phyloP scores from a whole-genome alignment of 2,329 filamentous ascomycete genomes.

The Cryphonectria nitschkei region DNA sequence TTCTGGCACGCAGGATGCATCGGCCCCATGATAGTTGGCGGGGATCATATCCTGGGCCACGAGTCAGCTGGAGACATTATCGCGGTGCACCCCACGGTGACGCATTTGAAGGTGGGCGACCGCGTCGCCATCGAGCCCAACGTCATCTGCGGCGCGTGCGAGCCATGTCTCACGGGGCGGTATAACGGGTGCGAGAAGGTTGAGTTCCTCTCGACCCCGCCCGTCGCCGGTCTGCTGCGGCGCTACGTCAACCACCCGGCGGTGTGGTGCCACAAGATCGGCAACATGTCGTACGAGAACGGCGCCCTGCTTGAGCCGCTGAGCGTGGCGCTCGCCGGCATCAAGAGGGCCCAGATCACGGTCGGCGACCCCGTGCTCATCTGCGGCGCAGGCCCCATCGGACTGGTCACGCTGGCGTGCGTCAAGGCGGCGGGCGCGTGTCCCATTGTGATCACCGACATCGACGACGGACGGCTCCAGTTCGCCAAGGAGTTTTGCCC shows the following conservation, averaged over 20 bases:
- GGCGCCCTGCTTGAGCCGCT: conserved; percentile 90
- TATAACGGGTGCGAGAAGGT: conserved; percentile 95
- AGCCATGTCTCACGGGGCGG: conserved; percentile 86
- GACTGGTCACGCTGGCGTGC: conserved; percentile 85
- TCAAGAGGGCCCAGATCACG: conserved; percentile 79
- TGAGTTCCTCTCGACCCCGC: conserved; percentile 87
- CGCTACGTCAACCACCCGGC: conserved; percentile 95
- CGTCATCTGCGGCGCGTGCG: conserved; percentile 87
- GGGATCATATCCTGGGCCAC: conserved; percentile 90
- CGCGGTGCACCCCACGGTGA: conserved; percentile 81
- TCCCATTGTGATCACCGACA: conserved; percentile 92
- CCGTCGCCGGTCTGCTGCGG: conserved; percentile 82
- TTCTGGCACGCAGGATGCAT: conserved; percentile 98
- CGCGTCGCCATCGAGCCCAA: conserved; percentile 94
- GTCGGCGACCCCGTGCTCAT: conserved; percentile 88
- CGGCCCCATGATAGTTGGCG: conserved; percentile 90
- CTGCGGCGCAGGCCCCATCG: conserved; percentile 93
- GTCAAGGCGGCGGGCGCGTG: conserved; percentile 84
- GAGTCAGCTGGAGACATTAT: conserved; percentile 87
- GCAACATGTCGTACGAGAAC: conserved; percentile 87
- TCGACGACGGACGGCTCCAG: conserved; percentile 80
- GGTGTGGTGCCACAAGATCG: conserved; percentile 95
- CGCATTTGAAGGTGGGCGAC: conserved; percentile 78
- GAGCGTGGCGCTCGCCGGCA: conserved; percentile 83
- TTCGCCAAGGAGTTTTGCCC: conserved; percentile 87